Evolutionary conservation across 192 early-diverging fungal species (phyloP).

Genomic region (Backusella sp.): DNA sequence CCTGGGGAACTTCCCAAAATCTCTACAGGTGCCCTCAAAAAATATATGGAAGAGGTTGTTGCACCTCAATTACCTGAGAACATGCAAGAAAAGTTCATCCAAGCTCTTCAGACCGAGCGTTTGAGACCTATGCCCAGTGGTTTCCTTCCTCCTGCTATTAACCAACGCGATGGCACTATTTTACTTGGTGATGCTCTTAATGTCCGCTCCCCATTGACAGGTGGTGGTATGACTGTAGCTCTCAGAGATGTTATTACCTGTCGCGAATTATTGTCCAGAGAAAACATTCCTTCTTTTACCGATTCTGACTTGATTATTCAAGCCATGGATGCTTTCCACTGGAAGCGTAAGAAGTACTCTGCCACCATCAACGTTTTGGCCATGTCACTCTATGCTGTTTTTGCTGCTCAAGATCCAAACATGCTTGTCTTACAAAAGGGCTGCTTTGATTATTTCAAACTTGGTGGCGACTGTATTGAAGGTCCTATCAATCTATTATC

Average conservation of each 20-base stretch:
- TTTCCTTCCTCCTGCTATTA: conserved; percentile 77
- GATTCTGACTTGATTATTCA: conserved; percentile 48
- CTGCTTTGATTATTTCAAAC: conserved; percentile 84
- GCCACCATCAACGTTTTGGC: conserved; percentile 87
- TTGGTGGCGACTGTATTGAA: conserved; percentile 76
- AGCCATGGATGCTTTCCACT: conserved; percentile 67
- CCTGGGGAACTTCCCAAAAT: conserved; percentile 80
- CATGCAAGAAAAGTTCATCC: conserved; percentile 58
- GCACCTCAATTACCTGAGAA: conserved; percentile 71
- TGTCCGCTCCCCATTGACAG: conserved; percentile 92
- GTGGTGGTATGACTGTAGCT: conserved; percentile 95
- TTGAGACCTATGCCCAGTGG: conserved; percentile 86
- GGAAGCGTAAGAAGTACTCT: conserved; percentile 70
- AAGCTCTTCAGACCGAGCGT: conserved; percentile 66
- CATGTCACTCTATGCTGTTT: conserved; percentile 83
- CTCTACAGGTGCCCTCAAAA: conserved; percentile 59
- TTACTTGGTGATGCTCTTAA: conserved; percentile 97
- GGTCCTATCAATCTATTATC: conserved; percentile 87
- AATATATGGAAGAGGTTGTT: conserved; percentile 64
- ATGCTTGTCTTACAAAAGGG: conserved; percentile 74
- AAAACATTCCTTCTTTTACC: conserved; percentile 42
- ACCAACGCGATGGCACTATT: conserved; percentile 68
- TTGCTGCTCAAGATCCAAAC: conserved; percentile 78
- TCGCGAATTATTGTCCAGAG: conserved; percentile 48
- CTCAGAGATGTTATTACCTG: conserved; percentile 86